These are phyloP conservation scores for Lactarius quietus DNA, from an alignment of 768 basidiomycete species.

Conservation along the genomic window DNA sequence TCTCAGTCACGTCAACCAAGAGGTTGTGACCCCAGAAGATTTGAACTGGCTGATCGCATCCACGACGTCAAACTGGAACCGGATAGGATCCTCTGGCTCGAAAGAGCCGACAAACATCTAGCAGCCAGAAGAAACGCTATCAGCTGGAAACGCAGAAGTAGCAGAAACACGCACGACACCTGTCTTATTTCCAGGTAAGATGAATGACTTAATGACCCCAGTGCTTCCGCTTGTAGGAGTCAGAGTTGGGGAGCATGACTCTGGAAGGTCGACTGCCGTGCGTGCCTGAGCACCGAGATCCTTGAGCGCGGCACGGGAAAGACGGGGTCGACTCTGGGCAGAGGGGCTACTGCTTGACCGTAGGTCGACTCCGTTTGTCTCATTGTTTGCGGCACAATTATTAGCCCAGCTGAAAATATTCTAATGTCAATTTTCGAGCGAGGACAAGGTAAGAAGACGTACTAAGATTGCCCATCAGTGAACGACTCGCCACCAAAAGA, in stretches of 20 bases:
- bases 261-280: conserved; percentile 45
- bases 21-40: conserved; percentile 45
- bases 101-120: conserved; percentile 65
- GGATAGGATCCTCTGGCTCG: conserved; percentile 40
- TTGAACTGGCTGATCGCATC: conserved; percentile 46
- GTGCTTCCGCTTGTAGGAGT: conserved; percentile 44
- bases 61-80: conserved; percentile 50
- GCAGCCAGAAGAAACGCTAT: conserved; percentile 2
- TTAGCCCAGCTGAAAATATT: conserved; percentile 46
- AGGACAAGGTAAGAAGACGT: conserved; percentile 26
- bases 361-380: conserved; percentile 53
- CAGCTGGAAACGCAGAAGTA: background rate
- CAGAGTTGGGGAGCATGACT: conserved; percentile 45
- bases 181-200: conserved; percentile 53
- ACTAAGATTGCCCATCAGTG: conserved; percentile 52
- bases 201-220: conserved; percentile 53
- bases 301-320: conserved; percentile 17
- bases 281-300: conserved; percentile 10
- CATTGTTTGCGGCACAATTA: conserved; percentile 51
- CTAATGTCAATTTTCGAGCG: background rate
- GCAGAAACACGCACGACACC: conserved; percentile 46
- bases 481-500: conserved; percentile 45
- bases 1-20: conserved; percentile 58
- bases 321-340: conserved; percentile 32
- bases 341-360: conserved; percentile 23